Evolutionary conservation across 768 basidiomycete genomes (phyloP), one percentile per base, ranked within the genome.

Genomic region (Rhizopogon vulgaris): DNA sequence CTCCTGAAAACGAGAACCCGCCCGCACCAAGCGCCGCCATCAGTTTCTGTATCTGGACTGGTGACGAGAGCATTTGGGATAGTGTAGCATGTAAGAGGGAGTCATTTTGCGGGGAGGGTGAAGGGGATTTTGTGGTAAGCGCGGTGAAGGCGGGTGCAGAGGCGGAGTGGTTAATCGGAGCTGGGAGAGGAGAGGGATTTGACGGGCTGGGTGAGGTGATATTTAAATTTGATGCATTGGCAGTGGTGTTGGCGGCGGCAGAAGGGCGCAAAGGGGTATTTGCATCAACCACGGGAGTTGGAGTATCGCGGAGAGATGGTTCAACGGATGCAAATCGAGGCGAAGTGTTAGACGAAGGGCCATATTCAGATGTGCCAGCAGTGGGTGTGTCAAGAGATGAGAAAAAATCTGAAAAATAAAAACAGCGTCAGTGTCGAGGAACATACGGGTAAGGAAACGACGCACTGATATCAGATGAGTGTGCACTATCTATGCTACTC

Each of bases 11-110:
- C 14, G 43, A 14, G 17, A 46, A 43, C 18, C 45, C 45, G 3
- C 45, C 45, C 14, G 30, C 32, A 15, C 45, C 45, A 24, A 83
- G 69, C 0, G 77, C 72, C 0, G 72, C 68, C 15, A 84, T 67
- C 7, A 87, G 67, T 49, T 79, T 76, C 54, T 85, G 83, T 48
- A 86, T 73, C 58, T 85, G 81, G 1, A 64, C 59, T 0, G 82
- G 81, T 0, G 78, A 72, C 38, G 60, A 71, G 46, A 73, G 63
- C 24, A 85, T 69, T 52, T 78, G 77, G 41, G 78, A 73, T 34
- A 84, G 68, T 7, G 79, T 70, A 9, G 71, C 63, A 55, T 82
- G 78, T 38, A 83, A 69, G 15, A 76, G 71, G 6, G 68, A 65
- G 52, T 79, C 73, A 39, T 74, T 74, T 52, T 52, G 59, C 11